Conservation (phyloP, 2,329 filamentous ascomycete species). For the Hymenoscyphus salicellus region DNA sequence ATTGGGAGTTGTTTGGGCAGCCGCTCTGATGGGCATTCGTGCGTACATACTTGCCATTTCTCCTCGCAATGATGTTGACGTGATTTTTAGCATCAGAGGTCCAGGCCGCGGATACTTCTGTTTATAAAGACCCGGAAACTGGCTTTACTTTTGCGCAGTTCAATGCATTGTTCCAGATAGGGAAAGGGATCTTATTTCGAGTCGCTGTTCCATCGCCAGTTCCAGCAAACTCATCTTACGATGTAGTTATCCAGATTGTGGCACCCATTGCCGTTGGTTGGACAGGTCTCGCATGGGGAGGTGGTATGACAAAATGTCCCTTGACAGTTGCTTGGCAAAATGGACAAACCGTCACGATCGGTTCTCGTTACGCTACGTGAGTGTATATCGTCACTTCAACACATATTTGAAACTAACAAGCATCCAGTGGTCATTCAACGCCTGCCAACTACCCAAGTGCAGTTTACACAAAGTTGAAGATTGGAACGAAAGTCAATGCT, state of each 20-base stretch:
- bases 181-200: conserved; percentile 10
- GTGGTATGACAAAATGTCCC: conserved; percentile 17
- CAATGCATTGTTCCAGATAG: conserved; percentile 14
- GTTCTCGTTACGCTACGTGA: conserved; percentile 17
- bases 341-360: conserved; percentile 11
- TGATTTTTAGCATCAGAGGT: background rate
- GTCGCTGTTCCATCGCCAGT: conserved; percentile 18
- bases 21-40: conserved; percentile 14
- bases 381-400: background rate
- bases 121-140: conserved; percentile 16
- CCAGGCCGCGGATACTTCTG: conserved; percentile 14
- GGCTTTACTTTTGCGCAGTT: conserved; percentile 20
- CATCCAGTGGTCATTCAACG: background rate
- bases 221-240: conserved; percentile 9
- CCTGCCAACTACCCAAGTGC: conserved; percentile 16
- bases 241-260: conserved; percentile 18
- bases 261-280: conserved; percentile 20
- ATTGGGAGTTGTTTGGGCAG: conserved; percentile 11
- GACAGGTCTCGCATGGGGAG: conserved; percentile 21
- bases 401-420: background rate
- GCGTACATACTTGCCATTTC: conserved; percentile 8
- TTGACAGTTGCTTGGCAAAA: conserved; percentile 18
- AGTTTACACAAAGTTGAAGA: conserved; percentile 13
- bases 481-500: conserved; percentile 18
- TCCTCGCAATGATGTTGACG: background rate